These are phyloP conservation scores for Blakeslea trispora DNA, from an alignment of 371 early-diverging fungal genomes.

Conservation along the genomic window DNA sequence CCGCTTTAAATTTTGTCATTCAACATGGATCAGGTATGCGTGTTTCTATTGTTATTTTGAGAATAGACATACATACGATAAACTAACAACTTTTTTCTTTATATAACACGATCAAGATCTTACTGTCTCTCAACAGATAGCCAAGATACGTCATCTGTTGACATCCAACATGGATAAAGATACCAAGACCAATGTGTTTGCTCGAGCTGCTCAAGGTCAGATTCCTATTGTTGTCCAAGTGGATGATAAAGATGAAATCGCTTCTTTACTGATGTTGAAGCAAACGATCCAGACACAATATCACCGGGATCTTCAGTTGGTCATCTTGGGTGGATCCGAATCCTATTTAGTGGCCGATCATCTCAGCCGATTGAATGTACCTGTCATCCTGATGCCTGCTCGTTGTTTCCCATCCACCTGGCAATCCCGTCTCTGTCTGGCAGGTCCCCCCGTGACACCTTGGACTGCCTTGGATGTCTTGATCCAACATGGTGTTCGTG, in stretches of 20 bases:
- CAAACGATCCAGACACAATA: conserved; percentile 26
- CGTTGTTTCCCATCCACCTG: conserved; percentile 68
- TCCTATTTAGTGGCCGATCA: conserved; percentile 69
- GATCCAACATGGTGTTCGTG: conserved; percentile 58
- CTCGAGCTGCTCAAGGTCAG: conserved; percentile 59
- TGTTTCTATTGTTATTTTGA: too few species aligned
- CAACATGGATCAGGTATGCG: conserved; percentile 35
- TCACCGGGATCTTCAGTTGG: conserved; percentile 37
- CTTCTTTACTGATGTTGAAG: conserved; percentile 60
- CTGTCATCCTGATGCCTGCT: conserved; percentile 70
- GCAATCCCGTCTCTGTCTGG: conserved; percentile 64
- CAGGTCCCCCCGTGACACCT: conserved; percentile 57
- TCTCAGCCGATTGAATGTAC: conserved; percentile 52
- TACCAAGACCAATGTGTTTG: conserved; percentile 34
- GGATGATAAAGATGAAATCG: conserved; percentile 73
- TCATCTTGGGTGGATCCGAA: conserved; percentile 73
- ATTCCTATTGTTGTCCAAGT: conserved; percentile 67
- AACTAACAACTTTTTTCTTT: too few species aligned
- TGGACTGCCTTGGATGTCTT: conserved; percentile 62
- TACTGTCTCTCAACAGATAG: conserved; percentile 70
- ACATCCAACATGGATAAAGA: conserved; percentile 30
- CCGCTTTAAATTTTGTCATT: conserved; percentile 61
- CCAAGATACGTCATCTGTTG: conserved; percentile 56
- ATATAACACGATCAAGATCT: conserved; percentile 36
- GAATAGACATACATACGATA: too few species aligned